Evolutionary conservation across 2,329 filamentous ascomycete species (phyloP).

Genomic region (Colletotrichum theobromicola): DNA sequence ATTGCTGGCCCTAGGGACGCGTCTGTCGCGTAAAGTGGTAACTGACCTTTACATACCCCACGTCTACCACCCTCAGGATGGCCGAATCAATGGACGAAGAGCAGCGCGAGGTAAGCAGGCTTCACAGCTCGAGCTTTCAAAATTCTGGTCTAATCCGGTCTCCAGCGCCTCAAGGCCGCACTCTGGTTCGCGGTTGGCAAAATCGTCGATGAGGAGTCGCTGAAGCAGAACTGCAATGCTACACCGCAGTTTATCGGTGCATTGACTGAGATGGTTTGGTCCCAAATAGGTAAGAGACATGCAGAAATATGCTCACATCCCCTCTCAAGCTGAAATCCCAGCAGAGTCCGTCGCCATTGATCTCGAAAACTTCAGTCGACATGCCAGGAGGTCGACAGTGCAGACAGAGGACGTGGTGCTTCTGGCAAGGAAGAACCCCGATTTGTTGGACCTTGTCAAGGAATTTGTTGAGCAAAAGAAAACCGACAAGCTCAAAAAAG

Average conservation of each 20-base stretch:
- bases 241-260: conserved; percentile 91
- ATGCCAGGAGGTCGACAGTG: conserved; percentile 82
- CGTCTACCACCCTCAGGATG: conserved; percentile 29
- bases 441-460: conserved; percentile 77
- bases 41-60: neutral
- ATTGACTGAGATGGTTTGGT: conserved; percentile 85
- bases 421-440: conserved; percentile 85
- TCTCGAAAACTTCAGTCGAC: conserved; percentile 66
- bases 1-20: neutral
- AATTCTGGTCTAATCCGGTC: neutral
- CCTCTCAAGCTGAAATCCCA: neutral
- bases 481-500: conserved; percentile 38
- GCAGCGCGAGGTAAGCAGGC: conserved; percentile 38
- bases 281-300: conserved; percentile 73
- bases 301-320: neutral
- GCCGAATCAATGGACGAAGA: conserved; percentile 35
- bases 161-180: conserved; percentile 79
- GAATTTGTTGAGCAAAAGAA: conserved; percentile 68
- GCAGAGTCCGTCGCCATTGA: conserved; percentile 62
- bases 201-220: conserved; percentile 85
- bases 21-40: conserved; percentile 21
- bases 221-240: conserved; percentile 78
- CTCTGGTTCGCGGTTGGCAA: conserved; percentile 86
- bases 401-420: conserved; percentile 88
- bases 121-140: fast-evolving